These are phyloP conservation scores for Macrophomina tecta DNA, from an alignment of 2,329 filamentous ascomycete genomes.

Conservation along the genomic window DNA sequence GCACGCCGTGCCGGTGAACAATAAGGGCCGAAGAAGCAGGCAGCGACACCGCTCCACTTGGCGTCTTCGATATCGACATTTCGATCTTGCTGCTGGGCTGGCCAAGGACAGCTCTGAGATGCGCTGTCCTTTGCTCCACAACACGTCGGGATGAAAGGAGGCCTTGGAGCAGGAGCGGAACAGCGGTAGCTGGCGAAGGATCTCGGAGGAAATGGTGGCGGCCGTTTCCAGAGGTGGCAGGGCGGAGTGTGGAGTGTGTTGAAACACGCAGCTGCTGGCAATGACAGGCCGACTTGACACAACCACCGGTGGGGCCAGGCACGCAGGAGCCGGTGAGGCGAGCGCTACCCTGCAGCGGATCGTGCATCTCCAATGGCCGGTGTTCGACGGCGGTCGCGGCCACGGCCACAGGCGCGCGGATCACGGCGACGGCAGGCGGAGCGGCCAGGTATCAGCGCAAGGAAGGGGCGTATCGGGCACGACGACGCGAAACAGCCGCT, in stretches of 20 bases:
- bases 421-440: background rate
- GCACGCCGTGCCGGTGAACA: background rate
- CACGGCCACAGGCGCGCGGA: background rate
- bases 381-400: background rate
- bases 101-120: background rate
- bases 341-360: background rate
- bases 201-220: background rate
- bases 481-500: conserved; percentile 4
- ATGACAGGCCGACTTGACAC: background rate
- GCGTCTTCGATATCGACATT: background rate
- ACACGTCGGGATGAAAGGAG: background rate
- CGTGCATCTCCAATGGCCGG: background rate
- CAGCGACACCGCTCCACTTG: background rate
- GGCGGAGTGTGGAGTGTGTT: background rate
- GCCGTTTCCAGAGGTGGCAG: background rate
- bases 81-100: background rate
- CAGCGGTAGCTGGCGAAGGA: background rate
- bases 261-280: background rate
- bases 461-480: background rate
- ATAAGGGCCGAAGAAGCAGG: background rate
- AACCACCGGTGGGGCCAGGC: background rate
- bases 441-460: conserved; percentile 9
- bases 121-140: background rate
- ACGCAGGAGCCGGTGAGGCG: background rate
- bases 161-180: no score